Conservation (phyloP, 108 stramenopile species). For the Schizochytrium sp. region DNA sequence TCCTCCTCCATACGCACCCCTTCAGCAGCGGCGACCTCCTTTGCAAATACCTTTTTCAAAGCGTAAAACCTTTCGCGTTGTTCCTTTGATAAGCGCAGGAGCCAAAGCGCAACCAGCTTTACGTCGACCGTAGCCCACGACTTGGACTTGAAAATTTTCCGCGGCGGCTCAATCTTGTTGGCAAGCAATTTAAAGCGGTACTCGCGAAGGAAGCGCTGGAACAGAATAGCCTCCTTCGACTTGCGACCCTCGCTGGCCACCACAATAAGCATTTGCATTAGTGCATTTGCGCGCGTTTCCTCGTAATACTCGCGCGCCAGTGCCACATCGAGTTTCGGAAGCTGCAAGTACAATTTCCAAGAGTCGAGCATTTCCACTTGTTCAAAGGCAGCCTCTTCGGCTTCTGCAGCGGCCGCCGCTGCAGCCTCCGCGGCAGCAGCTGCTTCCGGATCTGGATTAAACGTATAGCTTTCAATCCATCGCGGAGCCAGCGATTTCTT, state of each 20-base stretch:
- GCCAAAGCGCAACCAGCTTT: not conserved
- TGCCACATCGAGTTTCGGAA: not conserved
- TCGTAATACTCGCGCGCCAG: not conserved
- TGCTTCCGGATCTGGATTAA: not conserved
- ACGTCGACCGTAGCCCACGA: not conserved
- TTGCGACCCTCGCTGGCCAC: not conserved
- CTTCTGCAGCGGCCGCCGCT: not conserved
- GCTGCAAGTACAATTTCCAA: not conserved
- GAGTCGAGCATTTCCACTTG: not conserved
- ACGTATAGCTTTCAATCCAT: slow-evolving; percentile 2
- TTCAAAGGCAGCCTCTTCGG: not conserved
- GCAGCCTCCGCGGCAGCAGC: not conserved
- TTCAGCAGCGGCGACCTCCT: not conserved
- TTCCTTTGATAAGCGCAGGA: not conserved
- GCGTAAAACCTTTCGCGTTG: not conserved
- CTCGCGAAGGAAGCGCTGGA: slow-evolving; percentile 15
- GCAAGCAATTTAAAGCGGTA: not conserved
- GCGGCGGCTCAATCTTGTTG: not conserved
- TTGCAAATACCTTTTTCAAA: not conserved
- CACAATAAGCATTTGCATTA: not conserved
- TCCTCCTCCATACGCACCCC: not conserved
- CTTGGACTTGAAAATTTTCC: not conserved
- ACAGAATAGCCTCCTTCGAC: not conserved
- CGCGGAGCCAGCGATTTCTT: not conserved
- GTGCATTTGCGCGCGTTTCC: not conserved